Evolutionary conservation across 2,329 filamentous ascomycete species (phyloP).

Genomic region (Lasiodiplodia citricola): DNA sequence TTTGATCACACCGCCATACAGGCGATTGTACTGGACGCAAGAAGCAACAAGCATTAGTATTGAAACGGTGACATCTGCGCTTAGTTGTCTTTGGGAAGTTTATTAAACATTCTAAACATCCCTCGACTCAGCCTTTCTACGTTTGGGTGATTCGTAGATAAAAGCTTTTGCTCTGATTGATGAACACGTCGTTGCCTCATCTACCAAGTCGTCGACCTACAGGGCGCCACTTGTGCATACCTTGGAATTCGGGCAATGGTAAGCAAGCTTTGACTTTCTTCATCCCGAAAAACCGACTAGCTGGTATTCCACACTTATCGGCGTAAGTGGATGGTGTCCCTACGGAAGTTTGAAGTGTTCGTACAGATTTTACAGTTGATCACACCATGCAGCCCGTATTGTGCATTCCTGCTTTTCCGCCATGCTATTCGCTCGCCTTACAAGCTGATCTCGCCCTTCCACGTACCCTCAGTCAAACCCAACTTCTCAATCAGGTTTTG

Average conservation of each 20-base stretch:
- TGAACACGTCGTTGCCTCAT: not conserved
- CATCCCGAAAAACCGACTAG: not conserved
- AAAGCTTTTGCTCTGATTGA: not conserved
- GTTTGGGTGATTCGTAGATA: not conserved
- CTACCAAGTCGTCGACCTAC: not conserved
- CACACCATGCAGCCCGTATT: not conserved
- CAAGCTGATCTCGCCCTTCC: slow-evolving; percentile 85
- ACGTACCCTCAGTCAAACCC: slow-evolving; percentile 85
- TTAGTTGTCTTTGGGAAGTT: not conserved
- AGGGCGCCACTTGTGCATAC: not conserved
- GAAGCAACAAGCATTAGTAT: too few species aligned
- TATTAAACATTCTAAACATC: not conserved
- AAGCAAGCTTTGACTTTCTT: not conserved
- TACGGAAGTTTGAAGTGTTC: not conserved
- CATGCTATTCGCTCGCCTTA: slow-evolving; percentile 45
- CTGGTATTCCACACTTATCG: not conserved
- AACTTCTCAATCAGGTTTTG: slow-evolving; percentile 82
- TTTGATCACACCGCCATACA: not conserved
- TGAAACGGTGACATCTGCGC: not conserved
- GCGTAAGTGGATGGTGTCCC: not conserved
- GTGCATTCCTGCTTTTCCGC: not conserved
- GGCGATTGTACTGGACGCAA: not conserved
- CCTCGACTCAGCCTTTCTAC: not conserved
- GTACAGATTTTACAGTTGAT: slow-evolving; percentile 6
- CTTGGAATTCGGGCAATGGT: not conserved